Base-by-base conservation (phyloP, 495 filamentous ascomycete species). In the Entonaema liquescens region DNA sequence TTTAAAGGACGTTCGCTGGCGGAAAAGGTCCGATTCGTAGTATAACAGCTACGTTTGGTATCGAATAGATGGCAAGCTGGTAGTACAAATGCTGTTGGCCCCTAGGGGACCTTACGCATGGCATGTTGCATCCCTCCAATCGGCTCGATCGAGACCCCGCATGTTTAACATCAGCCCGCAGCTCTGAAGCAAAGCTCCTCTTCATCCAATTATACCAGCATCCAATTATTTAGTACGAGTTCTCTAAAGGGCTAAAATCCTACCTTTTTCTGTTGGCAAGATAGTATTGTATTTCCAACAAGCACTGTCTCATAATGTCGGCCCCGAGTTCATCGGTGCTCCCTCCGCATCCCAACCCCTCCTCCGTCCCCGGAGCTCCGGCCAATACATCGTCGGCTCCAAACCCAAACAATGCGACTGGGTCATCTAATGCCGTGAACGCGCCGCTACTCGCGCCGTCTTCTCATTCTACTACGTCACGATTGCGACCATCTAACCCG, bases 61-160 rank as follows among this genome's bases (percentile, higher is more conserved):
- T 40, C 62, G 25, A 12, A 60, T 57, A 50, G 60, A 31, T n/a
- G 23, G 60, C 49, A 52, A 65, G 42, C 49, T 59, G 33, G 36
- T 61, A 60, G 31, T 52, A 50, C 38, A 9, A 38, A 61, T 23
- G 26, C 33, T 42, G 28, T 23, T 72, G 65, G 70, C 56, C 12
- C 26, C 52, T 56, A 35, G 13, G 26, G 25, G 6, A 47, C 21
- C 60, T 56, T 47, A 68, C 59, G 70, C 70, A 73, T 62, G 44
- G 40, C 70, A 72, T 72, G n/a, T 36, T 56, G 55, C 52, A 72
- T 72, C 55, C 70, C 70, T 73, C 70, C 70, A 73, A 73, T 73
- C 65, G 52, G 70, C 64, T 67, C 5, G 40, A 42, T 57, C 49
- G 38, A 54, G 56, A 73, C 70, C 70, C 70, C 70, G 70, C 70